Base-by-base conservation (phyloP, 257 asterid genomes). In the Buddleja alternifolia region DNA sequence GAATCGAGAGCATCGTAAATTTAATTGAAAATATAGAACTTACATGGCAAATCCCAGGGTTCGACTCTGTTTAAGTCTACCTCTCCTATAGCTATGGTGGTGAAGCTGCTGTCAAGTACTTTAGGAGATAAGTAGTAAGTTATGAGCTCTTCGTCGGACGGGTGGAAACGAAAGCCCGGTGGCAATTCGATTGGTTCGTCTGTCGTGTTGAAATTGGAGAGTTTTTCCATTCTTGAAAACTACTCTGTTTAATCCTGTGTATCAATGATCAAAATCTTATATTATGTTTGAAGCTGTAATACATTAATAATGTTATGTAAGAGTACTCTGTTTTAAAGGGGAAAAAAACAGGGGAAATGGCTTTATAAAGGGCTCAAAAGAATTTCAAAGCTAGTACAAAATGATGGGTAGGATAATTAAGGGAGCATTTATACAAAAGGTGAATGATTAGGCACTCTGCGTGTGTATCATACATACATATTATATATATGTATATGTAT, bases 31-130 rank as follows among this genome's bases (percentile, higher is more conserved):
- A 4, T 32, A 4, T 20, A 24, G 1, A 19, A 76, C 95, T 85
- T 81, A 87, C 95, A 81, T 36, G 95, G 95, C 80, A 87, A 81
- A 41, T 87, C 91, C 95, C 95, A 87, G 4, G 95, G 95, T 66
- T 87, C 95, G 41, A 85, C 91, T 75, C 81, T 85, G 81, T 85
- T 87, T 20, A 87, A 74, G 69, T 87, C 91, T 2, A 79, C 95
- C 8, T 87, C 89, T 40, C 86, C 89, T 2, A 87, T 80, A 29
- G 83, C 84, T 25, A 21, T 51, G n/a, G 84, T 70, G 45, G 11
- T 55, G 76, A 85, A 85, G 74, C 32, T 63, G 56, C 21, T 46
- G 61, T 87, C 76, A 48, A 83, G 54, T 16, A 74, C 81, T 71
- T 83, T 87, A 0, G 86, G 88, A 20, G 83, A 70, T 34, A 87